Percentiles rank a stretch among this genome's conserved stretches.
These are phyloP conservation scores for Termitomyces sp. DNA, from an alignment of 768 basidiomycete genomes.

Conservation along the genomic window DNA sequence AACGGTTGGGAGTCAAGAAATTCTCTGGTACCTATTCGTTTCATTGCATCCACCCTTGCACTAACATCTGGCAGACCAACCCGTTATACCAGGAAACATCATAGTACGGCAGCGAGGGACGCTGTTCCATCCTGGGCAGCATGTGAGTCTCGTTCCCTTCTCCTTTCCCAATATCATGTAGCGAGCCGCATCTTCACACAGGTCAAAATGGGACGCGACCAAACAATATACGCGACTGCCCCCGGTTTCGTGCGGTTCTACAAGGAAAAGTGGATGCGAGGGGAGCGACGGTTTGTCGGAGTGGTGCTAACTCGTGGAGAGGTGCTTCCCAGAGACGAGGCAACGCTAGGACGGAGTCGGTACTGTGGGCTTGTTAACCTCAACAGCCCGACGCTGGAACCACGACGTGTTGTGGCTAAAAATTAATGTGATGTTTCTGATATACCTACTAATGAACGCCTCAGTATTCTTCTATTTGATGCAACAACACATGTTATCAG, in stretches of 20 bases:
- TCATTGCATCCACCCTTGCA: not conserved
- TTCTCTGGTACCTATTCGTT: constrained; percentile 69
- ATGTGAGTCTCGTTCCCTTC: constrained; percentile 48
- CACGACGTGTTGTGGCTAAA: constrained; percentile 12
- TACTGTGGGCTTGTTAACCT: constrained; percentile 77
- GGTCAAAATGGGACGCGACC: constrained; percentile 92
- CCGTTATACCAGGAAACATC: constrained; percentile 92
- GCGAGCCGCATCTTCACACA: constrained; percentile 25
- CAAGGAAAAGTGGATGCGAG: constrained; percentile 70
- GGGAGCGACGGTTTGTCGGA: constrained; percentile 78
- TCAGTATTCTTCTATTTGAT: constrained; percentile 1
- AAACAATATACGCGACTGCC: constrained; percentile 86
- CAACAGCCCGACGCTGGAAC: constrained; percentile 27
- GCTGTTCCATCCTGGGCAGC: constrained; percentile 89
- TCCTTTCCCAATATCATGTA: not conserved
- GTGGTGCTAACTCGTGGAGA: constrained; percentile 82
- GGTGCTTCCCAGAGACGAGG: constrained; percentile 80
- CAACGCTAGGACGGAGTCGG: constrained; percentile 72
- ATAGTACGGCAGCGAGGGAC: constrained; percentile 94
- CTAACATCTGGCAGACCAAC: constrained; percentile 59
- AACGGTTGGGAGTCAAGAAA: constrained; percentile 92
- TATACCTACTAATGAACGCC: constrained; percentile 4
- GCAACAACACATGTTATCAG: not conserved
- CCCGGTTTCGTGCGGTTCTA: constrained; percentile 97
- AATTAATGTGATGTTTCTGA: constrained; percentile 13